Conservation (phyloP, 73 alveolate species). For the Durusdinium trenchii region DNA sequence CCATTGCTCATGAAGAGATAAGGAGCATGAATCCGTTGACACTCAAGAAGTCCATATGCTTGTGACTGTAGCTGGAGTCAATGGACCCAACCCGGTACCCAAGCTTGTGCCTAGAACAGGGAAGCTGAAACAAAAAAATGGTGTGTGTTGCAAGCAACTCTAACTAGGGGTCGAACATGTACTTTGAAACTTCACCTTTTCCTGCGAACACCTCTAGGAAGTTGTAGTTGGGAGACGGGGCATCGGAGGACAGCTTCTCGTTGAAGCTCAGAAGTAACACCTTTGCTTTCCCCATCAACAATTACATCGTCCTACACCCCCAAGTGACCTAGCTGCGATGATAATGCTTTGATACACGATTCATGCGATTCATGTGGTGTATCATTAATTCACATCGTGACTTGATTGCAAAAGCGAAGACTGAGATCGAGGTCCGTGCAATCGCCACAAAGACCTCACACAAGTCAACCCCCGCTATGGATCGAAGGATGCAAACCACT, state of each 20-base stretch:
- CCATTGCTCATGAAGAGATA: neutral
- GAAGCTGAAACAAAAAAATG: neutral
- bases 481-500: neutral
- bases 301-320: neutral
- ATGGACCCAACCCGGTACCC: neutral
- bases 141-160: neutral
- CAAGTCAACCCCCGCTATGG: no score
- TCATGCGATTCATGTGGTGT: no score
- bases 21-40: neutral
- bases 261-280: neutral
- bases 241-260: neutral
- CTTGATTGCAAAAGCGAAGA: no score
- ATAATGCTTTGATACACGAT: neutral
- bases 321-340: neutral
- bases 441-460: neutral
- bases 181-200: neutral
- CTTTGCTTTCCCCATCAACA: no score
- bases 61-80: neutral
- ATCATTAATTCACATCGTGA: no score
- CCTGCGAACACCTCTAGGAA: conserved; percentile 9
- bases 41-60: neutral
- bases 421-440: neutral
- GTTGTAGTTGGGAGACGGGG: neutral
- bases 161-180: neutral
- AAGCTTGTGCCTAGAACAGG: neutral